Percentiles rank a stretch among this genome's conserved stretches.
Evolutionary conservation across 192 early-diverging fungal species (phyloP).

Genomic region (Podila epigama): DNA sequence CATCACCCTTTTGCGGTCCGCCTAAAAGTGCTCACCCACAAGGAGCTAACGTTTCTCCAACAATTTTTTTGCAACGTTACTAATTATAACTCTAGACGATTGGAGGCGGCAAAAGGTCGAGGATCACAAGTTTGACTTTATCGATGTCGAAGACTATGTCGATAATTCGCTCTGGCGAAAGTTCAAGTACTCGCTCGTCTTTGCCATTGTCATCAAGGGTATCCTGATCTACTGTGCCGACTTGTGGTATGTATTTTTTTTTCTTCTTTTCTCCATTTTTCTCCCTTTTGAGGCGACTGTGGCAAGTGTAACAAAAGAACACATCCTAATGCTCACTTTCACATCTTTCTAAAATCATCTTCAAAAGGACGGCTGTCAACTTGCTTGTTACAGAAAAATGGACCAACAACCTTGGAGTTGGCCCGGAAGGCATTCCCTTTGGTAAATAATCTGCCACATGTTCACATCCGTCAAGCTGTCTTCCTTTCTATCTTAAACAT

Average conservation of each 20-base stretch:
- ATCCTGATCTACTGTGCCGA: conserved; percentile 84
- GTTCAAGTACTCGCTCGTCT: conserved; percentile 65
- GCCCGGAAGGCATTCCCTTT: not conserved
- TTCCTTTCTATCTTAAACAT: no score
- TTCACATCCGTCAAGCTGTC: no score
- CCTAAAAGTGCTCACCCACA: not conserved
- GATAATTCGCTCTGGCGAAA: conserved; percentile 47
- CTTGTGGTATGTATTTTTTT: conserved; percentile 57
- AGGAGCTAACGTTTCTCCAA: no score
- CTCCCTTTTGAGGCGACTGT: no score
- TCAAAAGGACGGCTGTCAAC: conserved; percentile 41
- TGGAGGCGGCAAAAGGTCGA: conserved; percentile 81
- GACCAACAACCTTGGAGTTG: conserved; percentile 13
- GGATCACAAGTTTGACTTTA: conserved; percentile 90
- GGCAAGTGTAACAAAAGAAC: no score
- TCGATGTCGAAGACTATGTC: conserved; percentile 81
- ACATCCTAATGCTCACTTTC: not conserved
- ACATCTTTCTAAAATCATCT: not conserved
- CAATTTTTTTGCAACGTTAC: not conserved
- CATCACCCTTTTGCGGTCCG: no score
- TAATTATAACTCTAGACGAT: conserved; percentile 47
- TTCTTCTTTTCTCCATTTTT: not conserved
- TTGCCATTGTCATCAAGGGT: conserved; percentile 73
- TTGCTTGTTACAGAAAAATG: conserved; percentile 27
- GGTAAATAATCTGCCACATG: not conserved